Base-by-base conservation (phyloP, 345 rosid species). In the Salix suchowensis region DNA sequence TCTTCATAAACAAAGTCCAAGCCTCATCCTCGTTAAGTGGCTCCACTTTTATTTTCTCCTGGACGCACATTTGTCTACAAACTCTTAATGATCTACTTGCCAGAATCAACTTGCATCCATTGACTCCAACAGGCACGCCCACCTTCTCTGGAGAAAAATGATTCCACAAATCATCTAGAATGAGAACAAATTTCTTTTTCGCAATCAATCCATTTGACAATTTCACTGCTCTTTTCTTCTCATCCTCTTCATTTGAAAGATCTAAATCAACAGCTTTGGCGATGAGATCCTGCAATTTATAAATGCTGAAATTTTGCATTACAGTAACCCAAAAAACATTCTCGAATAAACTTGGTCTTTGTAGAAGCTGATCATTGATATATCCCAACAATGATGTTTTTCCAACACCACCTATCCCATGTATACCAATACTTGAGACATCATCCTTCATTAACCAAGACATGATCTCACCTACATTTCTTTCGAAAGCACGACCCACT, bases 401-500 rank as follows among this genome's bases (percentile, higher is more conserved):
- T 2, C 82, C 86, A 12, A 72, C 24, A 14, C 76, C 82, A 3
- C 58, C 79, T 55, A 28, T 72, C 23, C 86, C 86, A 44, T 30
- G 65, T 72, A 84, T 60, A 30, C 86, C 84, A 4, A 84, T 58
- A 16, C 34, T 37, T 16, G 16, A 50, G 34, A 68, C 65, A 0
- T 48, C 58, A 52, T 61, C 77, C n/a, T 50, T 21, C 34, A 26
- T 68, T 69, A 84, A 65, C 50, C 72, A 61, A 13, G 7, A 69
- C 78, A 24, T 68, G 8, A 80, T 74, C 44, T 32, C 48, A 37
- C 30, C 1, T 67, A 12, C 11, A 21, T 42, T 71, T 36, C n/a
- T 26, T 55, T 76, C 70, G 5, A 44, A 55, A 2, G 11, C 34
- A n/a, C 19, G 54, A 5, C 78, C 68, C 37, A 39, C 73, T 16